Conservation (phyloP, 805 yeast species). For the Metschnikowia arizonensis region DNA sequence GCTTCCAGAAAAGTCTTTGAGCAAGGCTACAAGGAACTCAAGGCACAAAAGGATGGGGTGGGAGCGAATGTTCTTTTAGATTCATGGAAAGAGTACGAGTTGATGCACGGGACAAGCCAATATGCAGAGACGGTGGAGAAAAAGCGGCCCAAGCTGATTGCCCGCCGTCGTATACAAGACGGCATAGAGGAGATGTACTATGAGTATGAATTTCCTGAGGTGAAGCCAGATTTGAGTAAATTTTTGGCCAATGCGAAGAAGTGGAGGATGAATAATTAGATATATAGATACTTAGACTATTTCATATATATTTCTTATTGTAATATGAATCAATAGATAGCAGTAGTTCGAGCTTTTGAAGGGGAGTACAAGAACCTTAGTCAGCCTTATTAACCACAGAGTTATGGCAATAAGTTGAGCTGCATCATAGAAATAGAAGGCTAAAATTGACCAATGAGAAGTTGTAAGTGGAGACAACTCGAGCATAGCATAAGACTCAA, state of each 20-base stretch:
- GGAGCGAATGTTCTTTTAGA: slow-evolving; percentile 53
- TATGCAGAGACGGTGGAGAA: slow-evolving; percentile 32
- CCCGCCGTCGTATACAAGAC: slow-evolving; percentile 39
- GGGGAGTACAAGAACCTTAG: too few species aligned
- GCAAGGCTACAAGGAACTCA: slow-evolving; percentile 46
- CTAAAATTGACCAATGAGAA: too few species aligned
- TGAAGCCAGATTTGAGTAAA: slow-evolving; percentile 35
- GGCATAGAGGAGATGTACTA: slow-evolving; percentile 51
- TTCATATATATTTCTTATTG: too few species aligned
- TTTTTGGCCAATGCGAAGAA: slow-evolving; percentile 43
- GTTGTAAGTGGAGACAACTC: too few species aligned
- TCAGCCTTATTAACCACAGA: too few species aligned
- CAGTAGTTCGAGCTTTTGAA: too few species aligned
- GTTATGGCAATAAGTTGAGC: too few species aligned
- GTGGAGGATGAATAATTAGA: slow-evolving; percentile 11
- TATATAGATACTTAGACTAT: too few species aligned
- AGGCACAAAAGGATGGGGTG: slow-evolving; percentile 30
- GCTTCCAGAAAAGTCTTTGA: slow-evolving; percentile 56
- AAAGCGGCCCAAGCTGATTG: slow-evolving; percentile 54
- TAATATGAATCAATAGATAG: too few species aligned
- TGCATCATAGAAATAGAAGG: too few species aligned
- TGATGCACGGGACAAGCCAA: slow-evolving; percentile 50
- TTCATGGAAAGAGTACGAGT: slow-evolving; percentile 63
- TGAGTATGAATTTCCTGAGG: slow-evolving; percentile 69
- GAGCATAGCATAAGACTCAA: too few species aligned